A percentile compares a stretch with the other conserved stretches of the same genome.
phyloP scores from a whole-genome alignment of 495 filamentous ascomycete species.

The Penicillium paradoxum region DNA sequence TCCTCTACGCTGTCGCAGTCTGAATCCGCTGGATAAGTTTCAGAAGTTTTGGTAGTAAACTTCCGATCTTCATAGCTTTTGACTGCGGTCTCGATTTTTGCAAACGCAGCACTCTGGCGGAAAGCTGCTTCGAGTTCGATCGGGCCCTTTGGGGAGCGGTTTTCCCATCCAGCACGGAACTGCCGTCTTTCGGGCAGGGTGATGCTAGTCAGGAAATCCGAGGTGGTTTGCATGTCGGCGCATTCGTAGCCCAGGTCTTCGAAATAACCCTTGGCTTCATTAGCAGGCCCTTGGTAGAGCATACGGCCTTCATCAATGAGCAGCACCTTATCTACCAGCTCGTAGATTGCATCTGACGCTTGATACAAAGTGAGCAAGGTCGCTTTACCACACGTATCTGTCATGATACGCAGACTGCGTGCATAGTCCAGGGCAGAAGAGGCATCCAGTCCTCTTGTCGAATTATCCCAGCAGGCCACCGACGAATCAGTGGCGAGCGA shows the following conservation, averaged over 20 bases:
- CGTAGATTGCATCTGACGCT: constrained; percentile 77
- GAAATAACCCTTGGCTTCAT: constrained; percentile 70
- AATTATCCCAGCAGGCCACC: constrained; percentile 79
- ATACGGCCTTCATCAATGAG: constrained; percentile 74
- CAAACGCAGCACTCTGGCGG: constrained; percentile 44
- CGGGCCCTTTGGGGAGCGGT: constrained; percentile 61
- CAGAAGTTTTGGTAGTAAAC: constrained; percentile 24
- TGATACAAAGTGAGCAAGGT: constrained; percentile 79
- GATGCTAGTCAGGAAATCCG: constrained; percentile 78
- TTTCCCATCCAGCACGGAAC: constrained; percentile 59
- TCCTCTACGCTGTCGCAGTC: constrained; percentile 44
- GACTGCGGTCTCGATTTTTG: constrained; percentile 45
- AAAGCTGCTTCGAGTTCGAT: constrained; percentile 61
- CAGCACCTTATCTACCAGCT: constrained; percentile 78
- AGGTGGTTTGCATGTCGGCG: constrained; percentile 71
- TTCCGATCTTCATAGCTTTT: constrained; percentile 42
- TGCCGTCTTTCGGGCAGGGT: constrained; percentile 64
- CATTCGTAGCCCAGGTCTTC: constrained; percentile 75
- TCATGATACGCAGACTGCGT: constrained; percentile 70
- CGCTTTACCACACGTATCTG: constrained; percentile 73
- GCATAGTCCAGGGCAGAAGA: constrained; percentile 68
- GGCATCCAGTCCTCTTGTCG: constrained; percentile 75
- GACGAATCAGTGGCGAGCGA: constrained; percentile 68
- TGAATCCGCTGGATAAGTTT: constrained; percentile 29
- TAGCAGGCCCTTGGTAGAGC: constrained; percentile 71